Percentiles rank a stretch among this genome's conserved stretches.
Evolutionary conservation across 768 basidiomycete species (phyloP).

Genomic region (Tremella mesenterica): DNA sequence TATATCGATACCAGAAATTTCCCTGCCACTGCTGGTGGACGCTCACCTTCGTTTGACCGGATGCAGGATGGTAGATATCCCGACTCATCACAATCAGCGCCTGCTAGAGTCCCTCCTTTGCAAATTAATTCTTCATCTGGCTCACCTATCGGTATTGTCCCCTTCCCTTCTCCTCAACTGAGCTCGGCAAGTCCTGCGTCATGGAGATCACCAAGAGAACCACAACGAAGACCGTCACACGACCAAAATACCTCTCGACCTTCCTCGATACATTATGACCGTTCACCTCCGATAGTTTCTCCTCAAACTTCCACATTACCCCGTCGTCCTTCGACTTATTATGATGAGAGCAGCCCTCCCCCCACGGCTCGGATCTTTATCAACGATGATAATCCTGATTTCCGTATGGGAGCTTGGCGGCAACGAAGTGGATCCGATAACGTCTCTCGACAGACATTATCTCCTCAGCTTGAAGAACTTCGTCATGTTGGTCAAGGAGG

Average conservation of each 20-base stretch:
- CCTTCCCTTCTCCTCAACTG: conserved; percentile 31
- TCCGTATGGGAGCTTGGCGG: conserved; percentile 5
- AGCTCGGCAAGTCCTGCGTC: not conserved
- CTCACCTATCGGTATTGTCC: conserved; percentile 8
- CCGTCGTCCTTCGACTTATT: conserved; percentile 22
- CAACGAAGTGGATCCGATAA: conserved; percentile 20
- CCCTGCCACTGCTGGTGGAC: conserved; percentile 6
- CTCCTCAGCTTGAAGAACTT: conserved; percentile 4
- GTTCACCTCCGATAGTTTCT: conserved; percentile 20
- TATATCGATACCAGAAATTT: conserved; percentile 2
- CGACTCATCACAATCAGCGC: conserved; percentile 14
- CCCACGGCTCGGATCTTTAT: conserved; percentile 7
- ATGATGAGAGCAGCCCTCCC: conserved; percentile 23
- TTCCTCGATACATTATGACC: conserved; percentile 26
- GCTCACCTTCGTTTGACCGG: conserved; percentile 23
- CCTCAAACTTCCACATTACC: conserved; percentile 22
- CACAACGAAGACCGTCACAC: not conserved
- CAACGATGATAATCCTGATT: not conserved
- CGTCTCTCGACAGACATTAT: conserved; percentile 1
- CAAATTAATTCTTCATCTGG: conserved; percentile 1
- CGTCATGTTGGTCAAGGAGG: conserved; percentile 22
- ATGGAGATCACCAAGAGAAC: not conserved
- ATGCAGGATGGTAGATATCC: conserved; percentile 32
- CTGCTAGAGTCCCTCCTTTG: conserved; percentile 9
- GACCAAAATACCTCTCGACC: conserved; percentile 8